Percentiles rank a stretch among this genome's conserved stretches.
Evolutionary conservation across 2,329 filamentous ascomycete genomes (phyloP).

Genomic region (Dactylonectria estremocensis): DNA sequence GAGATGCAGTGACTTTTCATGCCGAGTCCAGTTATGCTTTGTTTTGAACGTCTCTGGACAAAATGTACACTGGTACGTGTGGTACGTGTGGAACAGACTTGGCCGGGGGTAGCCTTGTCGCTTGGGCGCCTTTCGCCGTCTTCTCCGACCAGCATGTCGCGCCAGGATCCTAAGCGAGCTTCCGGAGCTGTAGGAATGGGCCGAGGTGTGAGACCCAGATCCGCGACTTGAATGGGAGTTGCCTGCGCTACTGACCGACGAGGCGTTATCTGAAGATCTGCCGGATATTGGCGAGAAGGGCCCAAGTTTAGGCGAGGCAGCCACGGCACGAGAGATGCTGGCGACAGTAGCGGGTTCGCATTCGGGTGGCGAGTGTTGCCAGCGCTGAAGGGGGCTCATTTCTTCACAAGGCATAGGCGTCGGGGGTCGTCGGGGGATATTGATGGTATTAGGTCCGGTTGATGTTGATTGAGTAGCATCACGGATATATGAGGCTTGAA

Average conservation of each 20-base stretch:
- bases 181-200: constrained; percentile 63
- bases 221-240: constrained; percentile 68
- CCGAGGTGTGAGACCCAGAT: constrained; percentile 52
- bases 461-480: background rate
- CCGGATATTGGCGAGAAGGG: constrained; percentile 64
- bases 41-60: constrained; percentile 62
- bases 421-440: constrained; percentile 65
- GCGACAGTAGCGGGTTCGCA: constrained; percentile 50
- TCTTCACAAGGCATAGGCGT: constrained; percentile 51
- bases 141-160: constrained; percentile 11
- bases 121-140: constrained; percentile 1
- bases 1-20: constrained; percentile 64
- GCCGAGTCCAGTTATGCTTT: constrained; percentile 64
- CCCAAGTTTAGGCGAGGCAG: constrained; percentile 41
- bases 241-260: constrained; percentile 68
- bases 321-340: constrained; percentile 49
- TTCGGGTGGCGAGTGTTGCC: constrained; percentile 52
- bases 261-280: constrained; percentile 57
- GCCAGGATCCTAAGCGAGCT: constrained; percentile 57
- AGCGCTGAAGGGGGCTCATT: constrained; percentile 51
- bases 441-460: constrained; percentile 57
- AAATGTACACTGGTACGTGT: constrained; percentile 59
- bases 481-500: background rate
- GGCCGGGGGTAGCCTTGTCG: constrained; percentile 12
- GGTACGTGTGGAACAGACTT: background rate